Percentiles rank a stretch among this genome's conserved stretches.
Conservation (phyloP, 2,329 filamentous ascomycete genomes). For the Lecanicillium sp. region DNA sequence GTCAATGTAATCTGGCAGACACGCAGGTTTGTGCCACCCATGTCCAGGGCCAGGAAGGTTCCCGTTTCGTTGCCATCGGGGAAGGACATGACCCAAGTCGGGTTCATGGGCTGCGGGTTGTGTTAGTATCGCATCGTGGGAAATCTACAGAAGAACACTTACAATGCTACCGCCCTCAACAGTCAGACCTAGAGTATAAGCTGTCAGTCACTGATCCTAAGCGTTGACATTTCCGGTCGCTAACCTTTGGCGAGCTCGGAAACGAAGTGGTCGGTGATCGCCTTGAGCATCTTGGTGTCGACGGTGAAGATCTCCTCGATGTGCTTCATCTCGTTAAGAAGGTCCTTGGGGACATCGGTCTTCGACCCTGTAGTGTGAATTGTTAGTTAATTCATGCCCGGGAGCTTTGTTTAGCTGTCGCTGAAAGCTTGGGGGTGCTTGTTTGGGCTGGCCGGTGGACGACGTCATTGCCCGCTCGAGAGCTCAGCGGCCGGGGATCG, state of each 20-base stretch:
- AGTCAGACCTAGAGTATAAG: slow-evolving; percentile 53
- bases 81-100: slow-evolving; percentile 89
- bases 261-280: slow-evolving; percentile 84
- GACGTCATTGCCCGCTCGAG: neutral
- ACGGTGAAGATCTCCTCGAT: slow-evolving; percentile 83
- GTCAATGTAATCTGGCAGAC: slow-evolving; percentile 90
- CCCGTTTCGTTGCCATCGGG: slow-evolving; percentile 83
- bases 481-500: too few species aligned
- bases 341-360: slow-evolving; percentile 81
- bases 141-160: slow-evolving; percentile 31
- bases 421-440: neutral
- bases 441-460: neutral
- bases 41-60: slow-evolving; percentile 82
- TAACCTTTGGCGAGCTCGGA: slow-evolving; percentile 78
- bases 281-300: slow-evolving; percentile 71
- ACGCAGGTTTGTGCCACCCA: slow-evolving; percentile 92
- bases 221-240: too few species aligned
- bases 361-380: slow-evolving; percentile 85
- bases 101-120: slow-evolving; percentile 82
- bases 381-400: too few species aligned
- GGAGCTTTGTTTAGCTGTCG: slow-evolving; percentile 1
- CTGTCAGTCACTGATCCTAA: neutral
- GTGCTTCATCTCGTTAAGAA: slow-evolving; percentile 70
- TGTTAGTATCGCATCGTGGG: slow-evolving; percentile 13
- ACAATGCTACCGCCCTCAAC: slow-evolving; percentile 91